Evolutionary conservation across 1,284 basidiomycete species (phyloP), one percentile per base, ranked within the genome.

Genomic region (Pseudozyma sp.): DNA sequence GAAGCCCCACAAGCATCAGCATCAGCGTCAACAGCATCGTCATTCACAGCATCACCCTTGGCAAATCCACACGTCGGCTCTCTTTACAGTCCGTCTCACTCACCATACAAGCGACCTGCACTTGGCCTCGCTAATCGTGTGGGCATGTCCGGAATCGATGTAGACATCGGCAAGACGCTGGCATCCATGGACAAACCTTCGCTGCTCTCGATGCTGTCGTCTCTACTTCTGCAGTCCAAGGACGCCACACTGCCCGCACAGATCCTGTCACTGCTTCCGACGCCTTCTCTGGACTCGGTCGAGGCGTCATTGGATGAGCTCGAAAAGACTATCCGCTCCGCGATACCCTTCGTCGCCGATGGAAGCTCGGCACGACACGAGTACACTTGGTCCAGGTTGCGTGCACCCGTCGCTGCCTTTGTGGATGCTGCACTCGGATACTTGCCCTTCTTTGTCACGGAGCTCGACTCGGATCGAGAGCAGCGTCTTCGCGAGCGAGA

Each of bases 101-200:
- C 67, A 19, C 47, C 64, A n/a, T 52, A 54, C 19, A 73, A 73
- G 47, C 65, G 70, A 33, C 70, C 29, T 24, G 70, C 70, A 3
- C 43, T 68, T 10, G 62, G 57, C 9, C 44, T 40, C 11, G 43
- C 49, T 1, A 63, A 59, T 19, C 54, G 58, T 7, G 66, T 66
- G 4, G 66, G 71, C 48, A 74, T 70, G 67, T 69, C 75, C 5
- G 60, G 71, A 11, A 69, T 68, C 43, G 73, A 70, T 33, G 71
- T 74, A 1, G 80, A 81, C 34, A 66, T 81, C 13, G 80, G 80
- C 51, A 77, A 75, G 51, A 65, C 69, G 66, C 69, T 81, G 6
- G 79, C 79, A 11, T 77, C 77, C 14, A 77, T 81, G 50, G 81
- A 83, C 54, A 78, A 74, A 54, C 68, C 80, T 5, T 75, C 77